Conservation (phyloP, 1,284 basidiomycete species). For the Coniferiporia weirii region DNA sequence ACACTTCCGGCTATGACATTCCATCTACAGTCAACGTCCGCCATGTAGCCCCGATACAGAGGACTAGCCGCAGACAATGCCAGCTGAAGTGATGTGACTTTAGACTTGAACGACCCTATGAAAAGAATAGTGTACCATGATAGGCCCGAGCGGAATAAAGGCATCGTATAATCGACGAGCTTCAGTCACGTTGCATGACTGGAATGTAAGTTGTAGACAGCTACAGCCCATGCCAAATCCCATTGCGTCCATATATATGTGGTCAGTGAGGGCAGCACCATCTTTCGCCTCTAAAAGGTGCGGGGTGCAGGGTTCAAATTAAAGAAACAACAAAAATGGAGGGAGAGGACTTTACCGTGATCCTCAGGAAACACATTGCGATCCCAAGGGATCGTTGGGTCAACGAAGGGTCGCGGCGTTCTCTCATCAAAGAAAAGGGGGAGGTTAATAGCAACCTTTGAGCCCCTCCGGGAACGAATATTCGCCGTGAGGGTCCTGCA, state of each 20-base stretch:
- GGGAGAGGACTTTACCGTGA: constrained; percentile 42
- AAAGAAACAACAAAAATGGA: not conserved
- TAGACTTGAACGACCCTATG: not conserved
- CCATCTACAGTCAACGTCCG: constrained; percentile 98
- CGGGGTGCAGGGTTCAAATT: not conserved
- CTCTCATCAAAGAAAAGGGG: constrained; percentile 88
- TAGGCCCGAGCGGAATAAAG: constrained; percentile 88
- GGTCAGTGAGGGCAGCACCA: constrained; percentile 82
- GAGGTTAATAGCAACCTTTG: constrained; percentile 94
- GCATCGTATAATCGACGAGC: constrained; percentile 93
- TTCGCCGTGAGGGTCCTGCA: constrained; percentile 91
- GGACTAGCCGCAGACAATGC: constrained; percentile 94
- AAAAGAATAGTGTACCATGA: constrained; percentile 61
- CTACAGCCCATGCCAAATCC: constrained; percentile 99
- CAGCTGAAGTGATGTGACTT: constrained; percentile 46
- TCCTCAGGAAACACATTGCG: constrained; percentile 79
- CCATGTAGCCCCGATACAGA: constrained; percentile 88
- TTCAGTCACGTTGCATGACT: constrained; percentile 90
- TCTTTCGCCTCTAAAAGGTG: constrained; percentile 68
- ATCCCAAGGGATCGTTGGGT: constrained; percentile 85
- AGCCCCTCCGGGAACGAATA: constrained; percentile 84
- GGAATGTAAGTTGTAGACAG: constrained; percentile 97
- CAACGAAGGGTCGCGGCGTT: constrained; percentile 86
- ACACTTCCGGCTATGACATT: constrained; percentile 97
- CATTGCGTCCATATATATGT: constrained; percentile 99